These are phyloP conservation scores for Paraleonurus japonicus DNA, from an alignment of 257 asterid genomes.

Conservation along the genomic window DNA sequence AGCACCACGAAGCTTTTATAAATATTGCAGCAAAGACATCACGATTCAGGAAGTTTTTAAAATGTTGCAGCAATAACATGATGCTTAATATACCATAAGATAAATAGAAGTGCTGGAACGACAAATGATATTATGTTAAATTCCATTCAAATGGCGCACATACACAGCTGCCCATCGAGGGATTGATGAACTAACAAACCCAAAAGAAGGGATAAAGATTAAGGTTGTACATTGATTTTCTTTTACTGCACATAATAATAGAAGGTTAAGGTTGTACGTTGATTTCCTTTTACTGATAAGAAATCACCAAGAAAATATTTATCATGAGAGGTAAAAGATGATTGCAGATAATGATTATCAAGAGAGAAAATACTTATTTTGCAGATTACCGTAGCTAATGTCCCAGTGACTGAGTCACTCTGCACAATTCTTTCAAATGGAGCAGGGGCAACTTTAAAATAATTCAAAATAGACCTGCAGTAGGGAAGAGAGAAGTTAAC, in stretches of 20 bases:
- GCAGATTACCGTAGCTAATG: conserved; percentile 46
- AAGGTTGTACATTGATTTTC: background rate
- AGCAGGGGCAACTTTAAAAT: conserved; percentile 78
- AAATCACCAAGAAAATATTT: background rate
- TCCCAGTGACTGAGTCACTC: conserved; percentile 35
- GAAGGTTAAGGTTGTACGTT: too few species aligned
- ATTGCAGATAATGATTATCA: background rate
- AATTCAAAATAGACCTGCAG: conserved; percentile 64
- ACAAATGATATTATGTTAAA: background rate
- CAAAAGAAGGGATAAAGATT: background rate
- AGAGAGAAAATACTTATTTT: background rate
- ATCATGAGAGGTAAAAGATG: conserved; percentile 7
- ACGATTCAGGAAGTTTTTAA: background rate
- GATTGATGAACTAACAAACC: background rate
- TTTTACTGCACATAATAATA: background rate
- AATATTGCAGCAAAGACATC: conserved; percentile 14
- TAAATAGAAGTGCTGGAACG: background rate
- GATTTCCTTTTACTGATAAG: background rate
- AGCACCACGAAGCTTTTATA: background rate
- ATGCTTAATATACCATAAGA: conserved; percentile 8
- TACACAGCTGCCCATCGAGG: background rate
- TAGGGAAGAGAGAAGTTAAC: conserved; percentile 8
- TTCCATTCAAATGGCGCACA: background rate
- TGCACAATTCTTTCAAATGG: conserved; percentile 74
- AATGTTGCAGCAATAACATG: conserved; percentile 18